Percentiles rank a stretch among this genome's conserved stretches.
phyloP scores from a whole-genome alignment of 768 basidiomycete species.

The Suillus luteus region DNA sequence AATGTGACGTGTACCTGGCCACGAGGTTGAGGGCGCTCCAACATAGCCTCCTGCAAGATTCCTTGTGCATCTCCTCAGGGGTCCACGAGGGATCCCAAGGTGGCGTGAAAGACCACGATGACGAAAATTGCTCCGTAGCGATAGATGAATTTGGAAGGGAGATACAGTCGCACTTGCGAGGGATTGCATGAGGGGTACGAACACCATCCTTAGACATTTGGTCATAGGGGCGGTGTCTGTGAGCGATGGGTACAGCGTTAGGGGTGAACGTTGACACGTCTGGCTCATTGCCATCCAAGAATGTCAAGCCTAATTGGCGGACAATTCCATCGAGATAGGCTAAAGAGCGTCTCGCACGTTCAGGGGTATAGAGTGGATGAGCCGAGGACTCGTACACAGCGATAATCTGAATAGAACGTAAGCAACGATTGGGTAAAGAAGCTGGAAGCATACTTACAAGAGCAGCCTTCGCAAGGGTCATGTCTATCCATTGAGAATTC shows the following conservation, averaged over 20 bases:
- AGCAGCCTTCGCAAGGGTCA: slow-evolving; percentile 71
- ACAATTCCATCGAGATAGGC: slow-evolving; percentile 66
- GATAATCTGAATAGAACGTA: slow-evolving; percentile 53
- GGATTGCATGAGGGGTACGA: slow-evolving; percentile 29
- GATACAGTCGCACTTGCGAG: slow-evolving; percentile 50
- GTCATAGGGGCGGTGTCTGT: slow-evolving; percentile 32
- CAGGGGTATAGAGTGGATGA: slow-evolving; percentile 63
- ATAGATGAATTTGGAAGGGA: slow-evolving; percentile 38
- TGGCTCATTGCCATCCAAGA: slow-evolving; percentile 57
- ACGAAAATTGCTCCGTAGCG: slow-evolving; percentile 37
- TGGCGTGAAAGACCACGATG: slow-evolving; percentile 50
- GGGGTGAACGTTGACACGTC: slow-evolving; percentile 53
- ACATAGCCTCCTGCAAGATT: slow-evolving; percentile 74
- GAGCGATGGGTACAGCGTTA: slow-evolving; percentile 51
- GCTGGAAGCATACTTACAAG: slow-evolving; percentile 43
- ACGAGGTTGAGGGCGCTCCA: slow-evolving; percentile 75
- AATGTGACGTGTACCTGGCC: slow-evolving; percentile 67
- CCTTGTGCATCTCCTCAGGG: slow-evolving; percentile 54
- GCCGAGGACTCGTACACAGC: slow-evolving; percentile 78
- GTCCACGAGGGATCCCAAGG: slow-evolving; percentile 68
- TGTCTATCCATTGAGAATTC: slow-evolving; percentile 54
- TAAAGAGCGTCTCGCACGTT: slow-evolving; percentile 55
- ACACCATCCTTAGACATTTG: slow-evolving; percentile 28
- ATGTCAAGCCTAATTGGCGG: slow-evolving; percentile 52
- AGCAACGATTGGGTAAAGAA: slow-evolving; percentile 11